A percentile compares a stretch with the other conserved stretches of the same genome.
Conservation (phyloP, 1,284 basidiomycete species). For the Irpex sp. region DNA sequence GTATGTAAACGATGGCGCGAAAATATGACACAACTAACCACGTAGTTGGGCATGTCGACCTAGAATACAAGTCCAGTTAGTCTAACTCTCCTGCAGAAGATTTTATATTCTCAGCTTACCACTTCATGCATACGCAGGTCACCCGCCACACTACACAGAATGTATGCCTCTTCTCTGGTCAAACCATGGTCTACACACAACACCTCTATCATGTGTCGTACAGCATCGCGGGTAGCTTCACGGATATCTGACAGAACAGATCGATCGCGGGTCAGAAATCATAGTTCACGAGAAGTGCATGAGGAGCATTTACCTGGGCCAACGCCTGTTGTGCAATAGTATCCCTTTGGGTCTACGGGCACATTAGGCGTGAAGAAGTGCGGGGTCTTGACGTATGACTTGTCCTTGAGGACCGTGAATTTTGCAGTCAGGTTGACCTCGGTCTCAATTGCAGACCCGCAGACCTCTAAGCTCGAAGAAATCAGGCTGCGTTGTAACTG, state of each 20-base stretch:
- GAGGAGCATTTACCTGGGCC: slow-evolving; percentile 32
- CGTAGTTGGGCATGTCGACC: slow-evolving; percentile 67
- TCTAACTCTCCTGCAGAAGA: background rate
- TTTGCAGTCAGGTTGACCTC: slow-evolving; percentile 54
- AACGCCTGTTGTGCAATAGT: slow-evolving; percentile 58
- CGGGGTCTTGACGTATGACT: slow-evolving; percentile 52
- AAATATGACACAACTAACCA: slow-evolving; percentile 34
- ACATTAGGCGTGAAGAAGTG: slow-evolving; percentile 40
- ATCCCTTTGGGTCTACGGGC: slow-evolving; percentile 33
- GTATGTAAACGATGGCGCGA: background rate
- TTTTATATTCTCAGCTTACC: slow-evolving; percentile 33
- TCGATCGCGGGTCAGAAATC: background rate
- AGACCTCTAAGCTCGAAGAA: slow-evolving; percentile 1
- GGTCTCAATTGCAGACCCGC: slow-evolving; percentile 62
- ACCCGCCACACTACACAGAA: slow-evolving; percentile 58
- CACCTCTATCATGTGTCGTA: slow-evolving; percentile 54
- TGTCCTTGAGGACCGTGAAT: slow-evolving; percentile 52
- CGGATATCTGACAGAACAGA: slow-evolving; percentile 36
- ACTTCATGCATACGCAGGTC: slow-evolving; percentile 62
- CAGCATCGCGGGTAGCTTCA: slow-evolving; percentile 50
- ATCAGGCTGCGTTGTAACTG: background rate
- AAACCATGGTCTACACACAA: slow-evolving; percentile 40
- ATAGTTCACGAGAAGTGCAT: background rate
- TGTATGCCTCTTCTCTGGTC: slow-evolving; percentile 46
- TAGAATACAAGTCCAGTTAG: slow-evolving; percentile 19